These are phyloP conservation scores for Suillus clintonianus DNA, from an alignment of 768 basidiomycete species.

Conservation along the genomic window DNA sequence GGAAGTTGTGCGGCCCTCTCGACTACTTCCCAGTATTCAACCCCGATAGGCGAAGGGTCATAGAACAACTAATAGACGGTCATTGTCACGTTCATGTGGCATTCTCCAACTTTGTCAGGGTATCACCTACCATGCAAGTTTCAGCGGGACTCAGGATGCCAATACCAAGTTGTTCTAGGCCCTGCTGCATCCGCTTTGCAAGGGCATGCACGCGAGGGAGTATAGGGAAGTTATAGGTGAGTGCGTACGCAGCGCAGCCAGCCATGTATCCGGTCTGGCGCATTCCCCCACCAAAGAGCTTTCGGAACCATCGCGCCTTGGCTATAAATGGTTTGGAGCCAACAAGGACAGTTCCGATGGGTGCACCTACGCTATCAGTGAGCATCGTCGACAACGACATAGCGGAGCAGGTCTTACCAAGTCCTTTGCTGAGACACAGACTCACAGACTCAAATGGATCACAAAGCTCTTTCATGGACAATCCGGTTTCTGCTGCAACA, in stretches of 20 bases:
- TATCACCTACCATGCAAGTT: conserved; percentile 75
- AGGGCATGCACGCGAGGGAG: conserved; percentile 71
- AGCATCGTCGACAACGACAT: not conserved
- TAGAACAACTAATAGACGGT: conserved; percentile 62
- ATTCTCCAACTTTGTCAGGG: too few species aligned
- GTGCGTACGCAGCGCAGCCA: conserved; percentile 77
- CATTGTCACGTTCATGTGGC: not conserved
- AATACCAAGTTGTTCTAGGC: conserved; percentile 70
- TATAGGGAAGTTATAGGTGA: conserved; percentile 76
- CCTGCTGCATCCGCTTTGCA: conserved; percentile 61
- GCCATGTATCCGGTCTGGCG: conserved; percentile 84
- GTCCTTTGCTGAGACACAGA: conserved; percentile 91
- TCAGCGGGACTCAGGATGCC: conserved; percentile 73
- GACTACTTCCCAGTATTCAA: conserved; percentile 64
- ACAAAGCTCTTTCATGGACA: conserved; percentile 72
- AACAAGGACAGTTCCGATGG: conserved; percentile 76
- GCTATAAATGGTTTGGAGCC: conserved; percentile 76
- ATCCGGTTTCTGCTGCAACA: conserved; percentile 76
- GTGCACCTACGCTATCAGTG: conserved; percentile 50
- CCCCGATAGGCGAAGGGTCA: conserved; percentile 66
- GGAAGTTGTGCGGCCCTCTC: conserved; percentile 59
- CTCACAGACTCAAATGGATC: conserved; percentile 89
- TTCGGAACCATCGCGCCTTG: conserved; percentile 79
- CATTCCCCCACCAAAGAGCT: conserved; percentile 91
- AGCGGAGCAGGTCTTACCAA: conserved; percentile 51